phyloP scores from a whole-genome alignment of 768 basidiomycete genomes.

The Megacollybia marginata region DNA sequence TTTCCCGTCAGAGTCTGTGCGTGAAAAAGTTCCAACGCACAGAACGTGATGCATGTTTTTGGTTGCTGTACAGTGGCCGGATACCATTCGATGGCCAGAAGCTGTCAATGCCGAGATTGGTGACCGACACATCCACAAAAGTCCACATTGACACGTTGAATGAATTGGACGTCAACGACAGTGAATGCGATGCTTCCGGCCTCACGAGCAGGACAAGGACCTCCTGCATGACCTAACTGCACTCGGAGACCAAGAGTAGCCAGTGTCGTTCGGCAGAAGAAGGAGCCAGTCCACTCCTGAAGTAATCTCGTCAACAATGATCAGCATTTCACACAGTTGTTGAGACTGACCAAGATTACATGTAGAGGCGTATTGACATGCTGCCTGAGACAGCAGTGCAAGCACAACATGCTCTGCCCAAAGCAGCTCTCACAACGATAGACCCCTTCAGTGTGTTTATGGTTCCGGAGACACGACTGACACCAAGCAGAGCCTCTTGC shows the following conservation, averaged over 20 bases:
- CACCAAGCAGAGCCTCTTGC: not conserved
- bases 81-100: not conserved
- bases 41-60: not conserved
- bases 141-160: constrained; percentile 4
- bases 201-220: not conserved
- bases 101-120: not conserved
- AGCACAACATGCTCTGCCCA: not conserved
- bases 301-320: not conserved
- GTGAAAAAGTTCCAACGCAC: not conserved
- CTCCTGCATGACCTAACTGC: not conserved
- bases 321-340: not conserved
- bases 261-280: not conserved
- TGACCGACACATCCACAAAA: constrained; percentile 2
- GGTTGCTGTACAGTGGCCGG: not conserved
- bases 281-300: constrained; percentile 1
- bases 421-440: not conserved
- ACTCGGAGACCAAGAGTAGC: not conserved
- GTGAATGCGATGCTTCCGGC: not conserved
- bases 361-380: not conserved
- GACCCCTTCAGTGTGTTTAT: not conserved
- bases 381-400: not conserved
- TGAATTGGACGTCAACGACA: constrained; percentile 5
- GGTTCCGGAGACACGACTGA: not conserved
- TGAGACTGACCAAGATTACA: not conserved
- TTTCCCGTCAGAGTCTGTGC: constrained; percentile 1